Evolutionary conservation across 2,329 filamentous ascomycete genomes (phyloP), one percentile per base, ranked within the genome.

Genomic region (Myriangium duriaei): DNA sequence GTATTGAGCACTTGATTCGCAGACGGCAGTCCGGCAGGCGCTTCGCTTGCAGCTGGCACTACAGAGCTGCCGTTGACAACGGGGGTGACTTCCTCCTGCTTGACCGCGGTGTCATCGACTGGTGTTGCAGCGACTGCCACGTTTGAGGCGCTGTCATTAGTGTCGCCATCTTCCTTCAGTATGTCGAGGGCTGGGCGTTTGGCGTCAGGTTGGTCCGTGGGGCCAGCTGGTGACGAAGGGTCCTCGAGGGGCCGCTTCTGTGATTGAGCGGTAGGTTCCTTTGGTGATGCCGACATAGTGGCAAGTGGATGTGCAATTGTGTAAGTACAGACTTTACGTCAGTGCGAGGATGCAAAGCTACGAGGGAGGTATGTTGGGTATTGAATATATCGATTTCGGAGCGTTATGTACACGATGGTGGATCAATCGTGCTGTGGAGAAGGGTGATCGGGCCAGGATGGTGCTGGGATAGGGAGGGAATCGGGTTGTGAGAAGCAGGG

Each of bases 111-210:
- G 6, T 28, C 45, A 19, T 30, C 37, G 6, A 37, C 37, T 15
- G 34, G 21, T 28, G 44, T 51, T 40, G 55, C 47, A 37, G 55
- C 54, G 35, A 56, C 56, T 12, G 52, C 44, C 26, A 51, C 50
- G 12, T 57, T 51, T 36, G 39, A 26, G 42, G 54, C 51, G 44
- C 51, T 48, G 29, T 54, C 41, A 37, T 71, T 67, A 44, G 72
- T 68, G 40, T 74, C 69, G 30, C 45, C 54, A 4, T 65, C 76
- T 39, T 74, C 78, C 59, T 81, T 85, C 50, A 86, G 71, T 68
- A 96, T 98, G 65, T 96, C 88, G 45, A 98, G 76, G 28, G 91
- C 91, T 34, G 85, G 91, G 50, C 91, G 83, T 68, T 98, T 98
- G 45, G 91, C 91, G 51, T 98, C 91, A 38, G 92, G 91, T 59